Evolutionary conservation across 352 stramenopile genomes (phyloP).

Genomic region (Globisporangium echinulatum): DNA sequence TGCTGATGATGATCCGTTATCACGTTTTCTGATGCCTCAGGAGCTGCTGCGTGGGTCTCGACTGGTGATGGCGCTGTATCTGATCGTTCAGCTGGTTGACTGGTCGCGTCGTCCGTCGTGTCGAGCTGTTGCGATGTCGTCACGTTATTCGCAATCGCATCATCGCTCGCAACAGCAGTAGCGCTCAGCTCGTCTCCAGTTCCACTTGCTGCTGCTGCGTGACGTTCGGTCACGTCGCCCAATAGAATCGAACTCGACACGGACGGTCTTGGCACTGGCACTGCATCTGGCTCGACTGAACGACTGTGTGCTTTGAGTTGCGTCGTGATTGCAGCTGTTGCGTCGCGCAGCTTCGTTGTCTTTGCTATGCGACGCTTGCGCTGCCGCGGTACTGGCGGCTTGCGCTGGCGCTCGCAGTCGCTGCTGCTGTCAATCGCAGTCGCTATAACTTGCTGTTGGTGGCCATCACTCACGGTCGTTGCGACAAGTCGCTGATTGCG

Average conservation of each 20-base stretch:
- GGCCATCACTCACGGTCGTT: background rate
- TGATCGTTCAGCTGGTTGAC: too few species aligned
- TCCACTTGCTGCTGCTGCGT: background rate
- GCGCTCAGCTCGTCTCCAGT: background rate
- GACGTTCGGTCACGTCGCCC: background rate
- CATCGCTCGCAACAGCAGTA: too few species aligned
- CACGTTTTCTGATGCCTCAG: too few species aligned
- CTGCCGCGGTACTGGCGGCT: background rate
- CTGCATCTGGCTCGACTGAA: background rate
- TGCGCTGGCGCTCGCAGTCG: background rate
- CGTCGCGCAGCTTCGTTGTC: background rate
- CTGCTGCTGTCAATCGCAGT: background rate
- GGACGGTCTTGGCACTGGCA: background rate
- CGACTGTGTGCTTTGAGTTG: background rate
- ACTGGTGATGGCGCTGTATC: too few species aligned
- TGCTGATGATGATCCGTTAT: too few species aligned
- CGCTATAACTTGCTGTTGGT: background rate
- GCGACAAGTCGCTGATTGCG: slow-evolving; percentile 34
- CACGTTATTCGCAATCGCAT: too few species aligned
- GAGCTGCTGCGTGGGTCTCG: too few species aligned
- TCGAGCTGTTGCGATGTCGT: too few species aligned
- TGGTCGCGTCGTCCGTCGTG: too few species aligned
- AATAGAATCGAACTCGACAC: background rate
- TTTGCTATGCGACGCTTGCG: background rate
- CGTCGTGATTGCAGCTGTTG: background rate